Conservation (phyloP, 495 filamentous ascomycete genomes). For the Hypoxylon cercidicola region DNA sequence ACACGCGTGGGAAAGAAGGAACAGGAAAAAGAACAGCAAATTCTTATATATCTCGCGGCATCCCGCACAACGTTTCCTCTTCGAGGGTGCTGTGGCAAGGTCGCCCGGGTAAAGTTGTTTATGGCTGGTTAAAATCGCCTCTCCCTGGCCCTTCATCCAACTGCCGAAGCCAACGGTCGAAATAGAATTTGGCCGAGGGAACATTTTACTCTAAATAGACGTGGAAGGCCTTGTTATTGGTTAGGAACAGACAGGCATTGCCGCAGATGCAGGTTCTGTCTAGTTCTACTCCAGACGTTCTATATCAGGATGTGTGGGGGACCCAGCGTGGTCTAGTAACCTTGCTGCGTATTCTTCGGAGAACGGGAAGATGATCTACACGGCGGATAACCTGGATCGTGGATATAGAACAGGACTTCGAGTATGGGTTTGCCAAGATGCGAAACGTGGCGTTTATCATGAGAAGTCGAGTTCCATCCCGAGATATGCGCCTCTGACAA, state of each 20-base stretch:
- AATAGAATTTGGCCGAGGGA: slow-evolving; percentile 40
- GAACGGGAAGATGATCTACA: slow-evolving; percentile 31
- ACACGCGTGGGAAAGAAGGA: not conserved
- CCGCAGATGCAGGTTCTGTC: slow-evolving; percentile 9
- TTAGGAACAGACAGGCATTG: slow-evolving; percentile 15
- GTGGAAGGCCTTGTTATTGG: slow-evolving; percentile 14
- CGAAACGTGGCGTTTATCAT: slow-evolving; percentile 19
- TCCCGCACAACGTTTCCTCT: slow-evolving; percentile 3
- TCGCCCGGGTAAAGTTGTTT: slow-evolving; percentile 30
- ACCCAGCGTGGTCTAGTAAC: slow-evolving; percentile 1
- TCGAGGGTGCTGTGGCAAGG: slow-evolving; percentile 30
- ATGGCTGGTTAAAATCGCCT: slow-evolving; percentile 29
- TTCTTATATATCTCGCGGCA: slow-evolving; percentile 24
- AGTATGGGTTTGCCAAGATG: not conserved
- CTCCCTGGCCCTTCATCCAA: slow-evolving; percentile 5
- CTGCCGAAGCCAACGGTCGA: slow-evolving; percentile 30
- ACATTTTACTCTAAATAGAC: slow-evolving; percentile 19
- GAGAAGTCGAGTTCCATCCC: not conserved
- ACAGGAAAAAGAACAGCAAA: slow-evolving; percentile 14
- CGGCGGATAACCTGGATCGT: not conserved
- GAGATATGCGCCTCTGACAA: slow-evolving; percentile 1
- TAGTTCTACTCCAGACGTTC: slow-evolving; percentile 13
- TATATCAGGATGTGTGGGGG: slow-evolving; percentile 30
- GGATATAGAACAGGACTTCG: slow-evolving; percentile 1
- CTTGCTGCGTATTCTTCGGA: slow-evolving; percentile 11